A percentile compares a stretch with the other conserved stretches of the same genome.
Conservation (phyloP, 345 rosid genomes). For the Theobroma cacao region DNA sequence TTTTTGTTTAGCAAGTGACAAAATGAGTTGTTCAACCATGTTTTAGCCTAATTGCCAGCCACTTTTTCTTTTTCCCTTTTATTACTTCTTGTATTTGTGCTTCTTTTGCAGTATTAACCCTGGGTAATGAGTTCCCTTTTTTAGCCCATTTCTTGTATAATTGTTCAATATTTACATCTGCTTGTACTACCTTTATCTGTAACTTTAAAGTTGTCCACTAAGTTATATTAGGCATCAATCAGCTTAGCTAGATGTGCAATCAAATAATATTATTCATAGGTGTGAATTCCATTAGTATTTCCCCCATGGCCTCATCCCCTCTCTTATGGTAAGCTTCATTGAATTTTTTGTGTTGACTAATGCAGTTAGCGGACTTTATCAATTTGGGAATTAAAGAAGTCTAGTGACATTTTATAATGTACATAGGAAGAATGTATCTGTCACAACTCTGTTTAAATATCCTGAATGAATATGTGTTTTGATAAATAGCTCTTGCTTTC, state of each 20-base stretch:
- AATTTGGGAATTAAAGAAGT: background rate
- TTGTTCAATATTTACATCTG: background rate
- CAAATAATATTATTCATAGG: background rate
- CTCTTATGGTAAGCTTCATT: background rate
- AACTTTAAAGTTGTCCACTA: background rate
- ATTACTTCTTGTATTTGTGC: background rate
- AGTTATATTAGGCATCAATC: background rate
- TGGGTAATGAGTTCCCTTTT: background rate
- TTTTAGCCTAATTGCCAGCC: background rate
- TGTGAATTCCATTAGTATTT: background rate
- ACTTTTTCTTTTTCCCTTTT: background rate
- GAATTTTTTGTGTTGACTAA: background rate
- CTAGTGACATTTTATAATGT: background rate
- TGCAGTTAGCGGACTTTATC: background rate
- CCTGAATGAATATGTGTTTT: background rate
- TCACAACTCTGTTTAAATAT: background rate
- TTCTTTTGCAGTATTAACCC: background rate
- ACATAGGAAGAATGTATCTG: background rate
- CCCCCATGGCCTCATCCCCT: background rate
- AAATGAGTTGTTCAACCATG: background rate
- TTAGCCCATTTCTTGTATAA: background rate
- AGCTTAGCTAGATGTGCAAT: background rate
- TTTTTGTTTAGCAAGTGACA: background rate
- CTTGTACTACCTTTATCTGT: background rate
- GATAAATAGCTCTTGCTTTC: background rate